Conservation (phyloP, 371 early-diverging fungal genomes). For the Mortierella sp. region DNA sequence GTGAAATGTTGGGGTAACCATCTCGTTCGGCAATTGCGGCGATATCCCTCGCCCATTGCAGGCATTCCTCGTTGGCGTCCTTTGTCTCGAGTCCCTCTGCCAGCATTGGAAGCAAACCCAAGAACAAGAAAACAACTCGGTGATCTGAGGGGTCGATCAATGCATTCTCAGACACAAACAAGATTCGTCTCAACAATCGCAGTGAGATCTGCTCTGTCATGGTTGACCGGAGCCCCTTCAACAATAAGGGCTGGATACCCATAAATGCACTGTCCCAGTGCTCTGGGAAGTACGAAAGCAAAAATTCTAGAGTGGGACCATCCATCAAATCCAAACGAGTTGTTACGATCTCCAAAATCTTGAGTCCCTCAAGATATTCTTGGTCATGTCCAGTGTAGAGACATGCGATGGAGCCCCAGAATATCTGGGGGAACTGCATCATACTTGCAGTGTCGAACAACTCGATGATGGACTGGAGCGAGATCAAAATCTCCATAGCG, state of each 20-base stretch:
- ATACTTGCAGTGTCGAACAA: conserved; percentile 69
- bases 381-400: conserved; percentile 83
- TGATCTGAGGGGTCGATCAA: conserved; percentile 76
- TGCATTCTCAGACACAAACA: conserved; percentile 69
- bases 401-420: conserved; percentile 86
- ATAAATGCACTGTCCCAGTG: conserved; percentile 83
- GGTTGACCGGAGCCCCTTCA: conserved; percentile 79
- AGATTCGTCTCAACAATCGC: conserved; percentile 66
- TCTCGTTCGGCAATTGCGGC: conserved; percentile 67
- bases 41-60: conserved; percentile 65
- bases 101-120: conserved; percentile 78
- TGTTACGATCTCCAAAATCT: conserved; percentile 74
- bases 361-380: conserved; percentile 79
- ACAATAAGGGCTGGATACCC: conserved; percentile 82
- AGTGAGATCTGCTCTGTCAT: conserved; percentile 68
- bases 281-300: conserved; percentile 74
- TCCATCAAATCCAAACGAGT: conserved; percentile 67
- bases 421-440: conserved; percentile 81
- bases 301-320: conserved; percentile 45
- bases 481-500: conserved; percentile 86
- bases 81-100: conserved; percentile 73
- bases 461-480: conserved; percentile 76
- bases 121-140: conserved; percentile 72
- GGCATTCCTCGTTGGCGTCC: conserved; percentile 53
- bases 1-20: conserved; percentile 63